Percentiles rank a stretch among this genome's conserved stretches.
Conservation (phyloP, 768 basidiomycete genomes). For the Suillus tomentosus region DNA sequence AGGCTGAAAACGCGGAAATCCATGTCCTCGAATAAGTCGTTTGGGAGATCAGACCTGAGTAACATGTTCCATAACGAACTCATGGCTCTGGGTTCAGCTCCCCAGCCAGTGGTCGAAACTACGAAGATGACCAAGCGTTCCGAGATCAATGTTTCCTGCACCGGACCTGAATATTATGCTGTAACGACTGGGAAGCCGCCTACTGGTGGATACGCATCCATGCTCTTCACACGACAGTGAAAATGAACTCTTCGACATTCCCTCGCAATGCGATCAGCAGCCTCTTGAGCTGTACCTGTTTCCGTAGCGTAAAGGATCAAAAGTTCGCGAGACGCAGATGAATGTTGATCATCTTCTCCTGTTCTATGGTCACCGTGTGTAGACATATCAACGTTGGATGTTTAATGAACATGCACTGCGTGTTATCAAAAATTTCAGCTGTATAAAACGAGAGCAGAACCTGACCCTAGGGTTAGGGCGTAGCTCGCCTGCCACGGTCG, state of each 20-base stretch:
- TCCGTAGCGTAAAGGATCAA: conserved; percentile 87
- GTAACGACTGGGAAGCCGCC: neutral
- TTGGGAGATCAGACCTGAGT: conserved; percentile 73
- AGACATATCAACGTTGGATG: conserved; percentile 3
- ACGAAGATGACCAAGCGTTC: conserved; percentile 75
- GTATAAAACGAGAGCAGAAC: neutral
- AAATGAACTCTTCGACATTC: conserved; percentile 67
- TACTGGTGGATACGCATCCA: conserved; percentile 36
- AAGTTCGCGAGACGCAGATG: conserved; percentile 34
- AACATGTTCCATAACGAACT: conserved; percentile 74
- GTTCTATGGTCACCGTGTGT: neutral
- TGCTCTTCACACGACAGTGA: conserved; percentile 39
- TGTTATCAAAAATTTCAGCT: neutral
- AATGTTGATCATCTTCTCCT: neutral
- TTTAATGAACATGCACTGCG: neutral
- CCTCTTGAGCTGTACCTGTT: conserved; percentile 84
- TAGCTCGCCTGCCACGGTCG: too few species aligned
- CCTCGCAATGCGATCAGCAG: conserved; percentile 73
- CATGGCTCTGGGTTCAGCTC: conserved; percentile 80
- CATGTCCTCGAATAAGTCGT: conserved; percentile 78
- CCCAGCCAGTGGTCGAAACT: conserved; percentile 83
- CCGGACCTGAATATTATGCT: neutral
- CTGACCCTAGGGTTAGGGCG: neutral
- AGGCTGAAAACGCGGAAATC: conserved; percentile 76
- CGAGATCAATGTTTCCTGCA: conserved; percentile 65